These are phyloP conservation scores for Candida multigemmis DNA, from an alignment of 805 yeast species.

Conservation along the genomic window DNA sequence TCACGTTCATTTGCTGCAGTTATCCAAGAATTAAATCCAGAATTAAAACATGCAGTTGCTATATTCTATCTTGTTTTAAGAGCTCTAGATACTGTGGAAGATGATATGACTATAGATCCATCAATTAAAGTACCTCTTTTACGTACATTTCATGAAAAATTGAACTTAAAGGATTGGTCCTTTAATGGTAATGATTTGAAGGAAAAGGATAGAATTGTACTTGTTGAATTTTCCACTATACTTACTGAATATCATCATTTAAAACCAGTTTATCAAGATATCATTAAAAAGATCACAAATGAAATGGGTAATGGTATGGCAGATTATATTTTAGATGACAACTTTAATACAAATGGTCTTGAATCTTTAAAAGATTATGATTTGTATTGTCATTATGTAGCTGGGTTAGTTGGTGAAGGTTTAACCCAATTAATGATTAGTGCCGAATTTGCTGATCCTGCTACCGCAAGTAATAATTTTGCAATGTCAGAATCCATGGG, in stretches of 20 bases:
- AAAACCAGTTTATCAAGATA: constrained; percentile 67
- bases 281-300: constrained; percentile 66
- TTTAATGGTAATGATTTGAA: constrained; percentile 65
- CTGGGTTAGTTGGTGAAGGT: constrained; percentile 97
- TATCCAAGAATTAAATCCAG: constrained; percentile 84
- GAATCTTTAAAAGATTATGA: constrained; percentile 75
- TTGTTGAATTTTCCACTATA: constrained; percentile 68
- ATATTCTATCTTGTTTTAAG: constrained; percentile 78
- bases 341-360: constrained; percentile 74
- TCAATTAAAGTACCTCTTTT: constrained; percentile 66
- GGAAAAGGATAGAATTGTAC: constrained; percentile 75
- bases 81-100: constrained; percentile 93
- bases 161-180: constrained; percentile 67
- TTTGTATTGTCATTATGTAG: constrained; percentile 92
- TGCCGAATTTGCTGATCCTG: constrained; percentile 58
- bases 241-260: constrained; percentile 65
- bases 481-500: constrained; percentile 82
- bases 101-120: constrained; percentile 82
- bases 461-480: constrained; percentile 40
- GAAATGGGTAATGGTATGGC: constrained; percentile 99
- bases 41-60: constrained; percentile 72
- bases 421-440: constrained; percentile 72
- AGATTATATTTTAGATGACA: constrained; percentile 70
- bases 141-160: constrained; percentile 55
- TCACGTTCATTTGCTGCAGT: constrained; percentile 95